Evolutionary conservation across 1,284 basidiomycete genomes (phyloP), one percentile per base, ranked within the genome.

Genomic region (Heterobasidion irregulare): DNA sequence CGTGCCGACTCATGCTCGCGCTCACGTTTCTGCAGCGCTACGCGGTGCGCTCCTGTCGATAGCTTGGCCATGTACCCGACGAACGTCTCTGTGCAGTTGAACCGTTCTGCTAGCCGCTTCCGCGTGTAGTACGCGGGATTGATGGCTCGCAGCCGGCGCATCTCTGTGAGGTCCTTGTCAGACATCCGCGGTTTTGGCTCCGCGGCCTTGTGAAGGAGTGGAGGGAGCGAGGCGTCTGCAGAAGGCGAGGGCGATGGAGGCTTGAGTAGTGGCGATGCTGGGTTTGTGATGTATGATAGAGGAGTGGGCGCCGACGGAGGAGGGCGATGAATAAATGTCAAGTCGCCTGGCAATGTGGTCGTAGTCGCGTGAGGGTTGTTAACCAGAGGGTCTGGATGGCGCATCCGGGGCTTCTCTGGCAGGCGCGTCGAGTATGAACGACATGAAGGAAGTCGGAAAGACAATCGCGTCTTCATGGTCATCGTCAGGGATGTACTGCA

Each of bases 251-350:
- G 47, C 8, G 70, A 61, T 3, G 71, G 64, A 35, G 73, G 65
- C 2, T 62, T 61, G 10, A 91, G 75, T 2, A 91, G 73, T 0
- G 89, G 86, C 0, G 88, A 91, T 2, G 77, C 69, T 12, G 88
- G 89, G 13, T 76, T 72, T 8, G 81, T 80, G 2, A 81, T 83
- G 56, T 82, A 78, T 16, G 88, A 91, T 57, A 77, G 72, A 6
- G 87, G 86, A 13, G 86, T 76, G 5, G 85, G 83, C 8, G 81
- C 77, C 2, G 84, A 80, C 0, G 88, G 86, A 0, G 88, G 89
- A 32, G 86, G 86, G 47, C 89, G 83, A 66, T 87, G 86, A 58
- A 91, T 83, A 66, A 91, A 90, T 0, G 86, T 87, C 55, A 88
- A 66, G 58, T 78, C 75, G 56, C 80, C 80, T 4, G 76, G 68